A percentile compares a stretch with the other conserved stretches of the same genome.
These are phyloP conservation scores for Ophiocordyceps camponoti-floridani DNA, from an alignment of 2,329 filamentous ascomycete species.

Conservation along the genomic window DNA sequence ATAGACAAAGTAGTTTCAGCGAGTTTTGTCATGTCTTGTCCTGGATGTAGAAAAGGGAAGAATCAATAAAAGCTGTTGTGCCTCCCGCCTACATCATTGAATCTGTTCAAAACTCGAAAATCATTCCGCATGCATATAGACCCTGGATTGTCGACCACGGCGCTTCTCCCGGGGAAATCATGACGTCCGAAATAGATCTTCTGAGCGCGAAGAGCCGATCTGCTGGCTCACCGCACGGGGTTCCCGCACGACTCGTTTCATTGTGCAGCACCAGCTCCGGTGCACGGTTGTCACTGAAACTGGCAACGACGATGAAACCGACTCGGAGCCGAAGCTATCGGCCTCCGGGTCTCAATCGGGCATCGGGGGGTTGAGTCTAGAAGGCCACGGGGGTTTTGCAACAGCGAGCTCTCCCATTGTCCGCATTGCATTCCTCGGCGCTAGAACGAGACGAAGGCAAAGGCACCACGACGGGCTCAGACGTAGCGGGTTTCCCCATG, in stretches of 20 bases:
- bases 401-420: not conserved
- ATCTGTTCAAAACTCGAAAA: no score
- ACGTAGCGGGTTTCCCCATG: not conserved
- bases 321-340: not conserved
- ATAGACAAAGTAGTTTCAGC: no score
- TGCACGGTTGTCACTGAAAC: not conserved
- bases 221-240: not conserved
- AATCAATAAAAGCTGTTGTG: no score
- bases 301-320: not conserved
- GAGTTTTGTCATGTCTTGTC: no score
- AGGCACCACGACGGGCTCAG: not conserved
- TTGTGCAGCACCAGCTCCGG: not conserved
- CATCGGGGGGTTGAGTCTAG: not conserved
- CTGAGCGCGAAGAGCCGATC: not conserved
- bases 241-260: not conserved
- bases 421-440: not conserved
- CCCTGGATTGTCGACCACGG: no score
- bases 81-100: no score
- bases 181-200: no score
- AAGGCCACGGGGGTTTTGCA: not conserved
- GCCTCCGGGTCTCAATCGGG: not conserved
- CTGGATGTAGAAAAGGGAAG: no score
- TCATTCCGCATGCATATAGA: no score
- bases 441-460: not conserved
- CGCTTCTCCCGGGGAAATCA: no score